Conservation (phyloP, 2,329 filamentous ascomycete species). For the Microsporum canis region DNA sequence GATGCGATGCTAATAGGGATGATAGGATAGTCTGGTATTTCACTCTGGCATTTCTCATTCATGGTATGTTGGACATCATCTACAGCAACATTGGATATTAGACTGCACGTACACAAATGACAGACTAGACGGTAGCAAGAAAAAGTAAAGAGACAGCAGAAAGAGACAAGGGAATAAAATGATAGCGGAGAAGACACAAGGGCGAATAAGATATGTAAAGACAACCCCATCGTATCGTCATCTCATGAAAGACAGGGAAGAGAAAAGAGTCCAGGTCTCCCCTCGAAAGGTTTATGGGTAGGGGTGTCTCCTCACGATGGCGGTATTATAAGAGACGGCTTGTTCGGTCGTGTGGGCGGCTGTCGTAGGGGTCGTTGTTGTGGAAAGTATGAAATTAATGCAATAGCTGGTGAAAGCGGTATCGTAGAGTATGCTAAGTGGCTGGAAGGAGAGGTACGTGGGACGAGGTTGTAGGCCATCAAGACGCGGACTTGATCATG, state of each 20-base stretch:
- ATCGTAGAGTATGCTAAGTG: neutral
- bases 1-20: neutral
- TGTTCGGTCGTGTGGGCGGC: neutral
- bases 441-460: neutral
- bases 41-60: neutral
- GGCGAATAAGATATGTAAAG: neutral
- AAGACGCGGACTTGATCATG: constrained; percentile 13
- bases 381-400: neutral
- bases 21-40: neutral
- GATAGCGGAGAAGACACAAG: constrained; percentile 5
- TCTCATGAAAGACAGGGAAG: neutral
- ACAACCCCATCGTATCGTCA: neutral
- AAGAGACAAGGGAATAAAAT: neutral
- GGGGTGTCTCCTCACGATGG: neutral
- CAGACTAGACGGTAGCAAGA: neutral
- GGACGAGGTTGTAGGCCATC: neutral
- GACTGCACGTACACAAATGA: constrained; percentile 1
- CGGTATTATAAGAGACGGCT: neutral
- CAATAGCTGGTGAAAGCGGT: neutral
- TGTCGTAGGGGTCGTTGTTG: neutral
- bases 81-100: constrained; percentile 3
- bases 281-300: neutral
- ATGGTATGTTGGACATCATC: neutral
- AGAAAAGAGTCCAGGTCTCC: neutral
- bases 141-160: neutral